Evolutionary conservation across 116 monocot genomes (phyloP).

Genomic region (Iris pallida): DNA sequence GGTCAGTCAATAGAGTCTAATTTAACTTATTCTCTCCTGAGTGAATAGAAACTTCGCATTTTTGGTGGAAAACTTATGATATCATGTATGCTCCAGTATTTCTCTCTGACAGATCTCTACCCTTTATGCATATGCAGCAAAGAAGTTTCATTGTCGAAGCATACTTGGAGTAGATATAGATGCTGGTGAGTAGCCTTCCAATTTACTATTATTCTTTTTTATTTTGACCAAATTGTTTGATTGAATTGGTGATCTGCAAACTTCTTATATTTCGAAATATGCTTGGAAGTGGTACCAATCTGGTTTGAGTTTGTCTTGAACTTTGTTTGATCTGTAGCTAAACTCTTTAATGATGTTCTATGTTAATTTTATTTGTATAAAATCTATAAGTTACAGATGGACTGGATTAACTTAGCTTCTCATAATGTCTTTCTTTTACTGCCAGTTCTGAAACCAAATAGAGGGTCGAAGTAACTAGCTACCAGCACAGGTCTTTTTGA

Average conservation of each 20-base stretch:
- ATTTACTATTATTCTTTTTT: background rate
- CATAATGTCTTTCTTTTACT: too few species aligned
- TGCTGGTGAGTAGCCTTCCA: slow-evolving; percentile 24
- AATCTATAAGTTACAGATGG: too few species aligned
- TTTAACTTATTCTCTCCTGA: background rate
- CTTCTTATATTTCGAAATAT: background rate
- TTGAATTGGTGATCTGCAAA: background rate
- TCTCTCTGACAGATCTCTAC: background rate
- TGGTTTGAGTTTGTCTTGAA: too few species aligned
- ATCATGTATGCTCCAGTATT: background rate
- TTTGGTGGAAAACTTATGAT: background rate
- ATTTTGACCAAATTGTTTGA: background rate
- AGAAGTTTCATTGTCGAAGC: slow-evolving; percentile 53
- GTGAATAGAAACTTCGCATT: background rate
- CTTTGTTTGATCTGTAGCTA: too few species aligned
- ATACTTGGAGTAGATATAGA: slow-evolving; percentile 82
- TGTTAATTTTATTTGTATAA: too few species aligned
- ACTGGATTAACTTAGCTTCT: too few species aligned
- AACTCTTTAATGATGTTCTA: too few species aligned
- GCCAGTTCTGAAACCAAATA: too few species aligned
- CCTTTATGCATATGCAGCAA: slow-evolving; percentile 42
- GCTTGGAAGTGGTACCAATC: too few species aligned
- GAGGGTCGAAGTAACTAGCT: too few species aligned
- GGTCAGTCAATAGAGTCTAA: background rate
- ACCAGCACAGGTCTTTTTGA: too few species aligned